Percentiles rank a stretch among this genome's conserved stretches.
Conservation (phyloP, 2,329 filamentous ascomycete species). For the Sporothrix variecibatus region DNA sequence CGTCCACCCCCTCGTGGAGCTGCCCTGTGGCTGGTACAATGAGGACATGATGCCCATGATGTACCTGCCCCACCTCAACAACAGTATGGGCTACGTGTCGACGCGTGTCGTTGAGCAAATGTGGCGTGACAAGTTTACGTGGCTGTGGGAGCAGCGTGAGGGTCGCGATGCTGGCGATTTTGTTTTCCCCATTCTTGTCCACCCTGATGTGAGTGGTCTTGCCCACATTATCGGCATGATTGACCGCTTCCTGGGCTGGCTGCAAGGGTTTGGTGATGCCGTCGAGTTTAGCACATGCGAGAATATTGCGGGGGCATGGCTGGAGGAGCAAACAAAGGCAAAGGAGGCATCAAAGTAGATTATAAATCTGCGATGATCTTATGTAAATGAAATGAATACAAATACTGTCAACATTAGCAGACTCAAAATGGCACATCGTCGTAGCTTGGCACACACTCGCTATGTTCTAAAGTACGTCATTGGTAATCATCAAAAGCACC, state of each 20-base stretch:
- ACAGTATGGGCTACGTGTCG: conserved; percentile 61
- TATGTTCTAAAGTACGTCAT: too few relatives aligned
- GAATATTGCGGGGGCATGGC: conserved; percentile 45
- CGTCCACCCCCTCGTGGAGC: conserved; percentile 63
- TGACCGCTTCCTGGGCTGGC: conserved; percentile 52
- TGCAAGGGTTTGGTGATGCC: conserved; percentile 47
- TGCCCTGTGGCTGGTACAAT: conserved; percentile 64
- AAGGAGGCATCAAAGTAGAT: background rate
- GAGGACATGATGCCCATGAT: conserved; percentile 66
- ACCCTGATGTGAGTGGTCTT: conserved; percentile 66
- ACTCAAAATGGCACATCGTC: too few relatives aligned
- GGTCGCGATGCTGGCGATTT: conserved; percentile 66
- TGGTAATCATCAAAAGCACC: too few relatives aligned
- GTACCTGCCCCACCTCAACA: conserved; percentile 67
- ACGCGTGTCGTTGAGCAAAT: conserved; percentile 60
- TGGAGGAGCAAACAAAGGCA: conserved; percentile 27
- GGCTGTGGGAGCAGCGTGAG: conserved; percentile 45
- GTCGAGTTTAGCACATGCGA: conserved; percentile 50
- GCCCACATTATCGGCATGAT: conserved; percentile 58
- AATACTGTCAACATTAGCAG: too few relatives aligned
- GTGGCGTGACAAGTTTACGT: conserved; percentile 65
- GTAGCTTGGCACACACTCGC: too few relatives aligned
- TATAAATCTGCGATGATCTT: too few relatives aligned
- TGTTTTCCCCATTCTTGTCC: conserved; percentile 74
- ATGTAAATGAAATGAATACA: too few relatives aligned